Conservation (phyloP, 768 basidiomycete genomes). For the Suillus weaverae region DNA sequence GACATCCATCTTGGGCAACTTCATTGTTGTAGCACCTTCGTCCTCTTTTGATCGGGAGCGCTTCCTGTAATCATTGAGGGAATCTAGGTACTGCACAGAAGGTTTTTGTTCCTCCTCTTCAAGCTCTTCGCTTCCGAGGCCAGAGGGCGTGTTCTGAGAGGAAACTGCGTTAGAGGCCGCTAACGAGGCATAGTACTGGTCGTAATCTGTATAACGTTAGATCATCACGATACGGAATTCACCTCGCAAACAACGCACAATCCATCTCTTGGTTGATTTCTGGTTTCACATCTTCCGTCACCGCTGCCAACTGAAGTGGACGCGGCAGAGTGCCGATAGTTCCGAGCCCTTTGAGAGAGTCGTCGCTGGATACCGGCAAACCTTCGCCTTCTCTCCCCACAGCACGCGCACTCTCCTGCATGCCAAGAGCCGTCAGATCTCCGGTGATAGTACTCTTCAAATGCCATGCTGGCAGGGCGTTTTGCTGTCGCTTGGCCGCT, state of each 20-base stretch:
- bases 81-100: conserved; percentile 63
- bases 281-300: conserved; percentile 45
- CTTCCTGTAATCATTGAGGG: conserved; percentile 71
- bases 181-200: conserved; percentile 80
- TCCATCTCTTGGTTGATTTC: conserved; percentile 58
- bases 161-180: conserved; percentile 64
- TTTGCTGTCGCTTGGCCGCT: conserved; percentile 85
- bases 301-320: conserved; percentile 28
- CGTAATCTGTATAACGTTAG: conserved; percentile 54
- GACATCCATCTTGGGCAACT: conserved; percentile 44
- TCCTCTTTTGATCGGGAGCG: conserved; percentile 69
- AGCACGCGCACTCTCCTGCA: conserved; percentile 65
- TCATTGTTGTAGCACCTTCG: conserved; percentile 41
- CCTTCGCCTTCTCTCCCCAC: conserved; percentile 35
- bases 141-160: conserved; percentile 60
- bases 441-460: conserved; percentile 94
- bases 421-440: conserved; percentile 83
- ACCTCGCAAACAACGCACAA: conserved; percentile 48
- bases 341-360: conserved; percentile 69
- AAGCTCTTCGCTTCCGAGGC: conserved; percentile 52
- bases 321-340: conserved; percentile 42
- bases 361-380: conserved; percentile 58
- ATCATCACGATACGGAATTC: not conserved
- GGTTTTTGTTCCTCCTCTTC: conserved; percentile 75
- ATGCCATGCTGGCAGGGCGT: conserved; percentile 92